These are phyloP conservation scores for Talaromyces islandicus DNA, from an alignment of 2,329 filamentous ascomycete species.

Conservation along the genomic window DNA sequence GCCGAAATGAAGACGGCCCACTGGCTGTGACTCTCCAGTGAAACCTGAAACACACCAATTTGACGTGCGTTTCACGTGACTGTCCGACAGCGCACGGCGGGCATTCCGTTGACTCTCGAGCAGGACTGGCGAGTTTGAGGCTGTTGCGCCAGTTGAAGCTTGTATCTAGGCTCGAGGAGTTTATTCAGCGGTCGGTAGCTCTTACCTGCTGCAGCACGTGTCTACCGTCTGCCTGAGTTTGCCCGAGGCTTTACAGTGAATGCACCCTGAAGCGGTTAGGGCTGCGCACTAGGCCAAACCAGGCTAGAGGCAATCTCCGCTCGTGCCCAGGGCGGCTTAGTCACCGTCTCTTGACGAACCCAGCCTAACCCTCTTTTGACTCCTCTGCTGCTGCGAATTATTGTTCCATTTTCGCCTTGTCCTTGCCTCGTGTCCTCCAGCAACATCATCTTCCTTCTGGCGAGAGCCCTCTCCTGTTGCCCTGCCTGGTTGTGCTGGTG, in stretches of 20 bases:
- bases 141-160: background rate
- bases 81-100: background rate
- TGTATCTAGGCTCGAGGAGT: background rate
- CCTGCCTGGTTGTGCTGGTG: background rate
- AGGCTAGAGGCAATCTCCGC: background rate
- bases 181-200: too few species aligned
- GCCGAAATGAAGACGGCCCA: background rate
- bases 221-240: background rate
- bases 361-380: slow-evolving; percentile 14
- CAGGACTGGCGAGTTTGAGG: too few species aligned
- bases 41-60: slow-evolving; percentile 9
- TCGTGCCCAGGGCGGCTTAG: background rate
- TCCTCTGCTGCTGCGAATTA: background rate
- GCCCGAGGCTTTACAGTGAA: background rate
- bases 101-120: too few species aligned
- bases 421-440: background rate
- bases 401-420: background rate
- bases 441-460: background rate
- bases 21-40: background rate
- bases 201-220: background rate
- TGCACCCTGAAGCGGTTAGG: background rate
- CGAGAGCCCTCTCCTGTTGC: background rate
- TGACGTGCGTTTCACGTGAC: slow-evolving; percentile 6
- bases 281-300: background rate
- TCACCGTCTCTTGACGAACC: background rate